Conservation (phyloP, 1,284 basidiomycete genomes). For the Hemileia vastatrix region DNA sequence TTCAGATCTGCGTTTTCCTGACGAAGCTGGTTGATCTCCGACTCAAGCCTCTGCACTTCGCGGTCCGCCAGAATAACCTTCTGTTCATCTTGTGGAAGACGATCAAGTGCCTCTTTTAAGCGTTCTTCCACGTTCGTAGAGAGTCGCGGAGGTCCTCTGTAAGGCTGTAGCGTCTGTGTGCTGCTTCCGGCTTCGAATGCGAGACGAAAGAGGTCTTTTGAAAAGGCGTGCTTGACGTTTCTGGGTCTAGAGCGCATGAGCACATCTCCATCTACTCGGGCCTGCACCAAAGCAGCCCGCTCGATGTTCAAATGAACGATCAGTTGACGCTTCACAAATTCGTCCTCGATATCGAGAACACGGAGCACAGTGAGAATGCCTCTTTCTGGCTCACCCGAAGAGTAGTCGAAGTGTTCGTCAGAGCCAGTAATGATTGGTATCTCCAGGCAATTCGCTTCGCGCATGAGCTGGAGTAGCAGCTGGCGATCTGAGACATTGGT, state of each 20-base stretch:
- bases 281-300: conserved; percentile 56
- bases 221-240: conserved; percentile 37
- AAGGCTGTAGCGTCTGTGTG: conserved; percentile 51
- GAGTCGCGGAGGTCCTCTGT: conserved; percentile 42
- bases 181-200: conserved; percentile 17
- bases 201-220: conserved; percentile 2
- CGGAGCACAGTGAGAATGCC: conserved; percentile 65
- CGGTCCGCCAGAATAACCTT: conserved; percentile 23
- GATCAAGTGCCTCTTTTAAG: conserved; percentile 35
- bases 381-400: conserved; percentile 52
- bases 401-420: conserved; percentile 57
- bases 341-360: conserved; percentile 68
- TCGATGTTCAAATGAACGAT: conserved; percentile 70
- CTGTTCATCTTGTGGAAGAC: conserved; percentile 37
- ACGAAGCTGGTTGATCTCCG: conserved; percentile 14
- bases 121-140: conserved; percentile 47
- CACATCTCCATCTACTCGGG: conserved; percentile 55
- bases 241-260: conserved; percentile 36
- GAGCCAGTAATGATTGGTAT: conserved; percentile 57
- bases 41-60: neutral
- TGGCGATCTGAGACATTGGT: conserved; percentile 60
- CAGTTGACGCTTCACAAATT: conserved; percentile 66
- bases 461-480: conserved; percentile 56
- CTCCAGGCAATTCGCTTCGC: conserved; percentile 25
- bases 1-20: conserved; percentile 4